Conservation (phyloP, 805 yeast species). For the Candida andamanensis region DNA sequence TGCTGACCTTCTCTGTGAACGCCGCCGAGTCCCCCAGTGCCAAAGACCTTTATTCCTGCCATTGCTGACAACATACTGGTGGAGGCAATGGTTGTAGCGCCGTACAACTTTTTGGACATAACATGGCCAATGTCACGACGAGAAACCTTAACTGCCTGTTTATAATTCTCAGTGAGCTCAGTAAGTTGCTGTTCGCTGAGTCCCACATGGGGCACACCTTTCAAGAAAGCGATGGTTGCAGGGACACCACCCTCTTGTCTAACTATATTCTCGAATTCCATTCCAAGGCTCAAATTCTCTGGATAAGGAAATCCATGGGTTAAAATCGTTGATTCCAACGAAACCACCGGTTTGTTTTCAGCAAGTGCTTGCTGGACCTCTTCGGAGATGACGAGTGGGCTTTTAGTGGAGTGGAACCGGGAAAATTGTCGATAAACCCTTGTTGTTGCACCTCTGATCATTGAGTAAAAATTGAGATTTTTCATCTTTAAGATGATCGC, state of each 20-base stretch:
- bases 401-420: too few relatives aligned
- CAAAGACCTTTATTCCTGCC: slow-evolving; percentile 81
- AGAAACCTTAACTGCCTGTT: slow-evolving; percentile 57
- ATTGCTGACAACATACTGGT: slow-evolving; percentile 75
- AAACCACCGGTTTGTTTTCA: slow-evolving; percentile 62
- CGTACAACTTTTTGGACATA: slow-evolving; percentile 57
- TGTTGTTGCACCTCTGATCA: background rate
- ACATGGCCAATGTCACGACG: slow-evolving; percentile 74
- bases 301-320: slow-evolving; percentile 90
- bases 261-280: slow-evolving; percentile 55
- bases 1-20: slow-evolving; percentile 74
- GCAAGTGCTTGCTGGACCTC: slow-evolving; percentile 62
- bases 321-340: slow-evolving; percentile 81
- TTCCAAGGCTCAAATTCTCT: slow-evolving; percentile 67
- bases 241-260: slow-evolving; percentile 67
- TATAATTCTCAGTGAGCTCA: slow-evolving; percentile 38
- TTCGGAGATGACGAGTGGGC: slow-evolving; percentile 24
- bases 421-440: too few relatives aligned
- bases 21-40: slow-evolving; percentile 93
- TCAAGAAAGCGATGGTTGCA: slow-evolving; percentile 76
- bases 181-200: slow-evolving; percentile 44
- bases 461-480: background rate
- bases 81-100: slow-evolving; percentile 88
- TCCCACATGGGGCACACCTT: slow-evolving; percentile 73
- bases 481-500: background rate